Evolutionary conservation across 176 grass and related monocot genomes (phyloP), one percentile per base, ranked within the genome.

Genomic region (Carex cristatella): DNA sequence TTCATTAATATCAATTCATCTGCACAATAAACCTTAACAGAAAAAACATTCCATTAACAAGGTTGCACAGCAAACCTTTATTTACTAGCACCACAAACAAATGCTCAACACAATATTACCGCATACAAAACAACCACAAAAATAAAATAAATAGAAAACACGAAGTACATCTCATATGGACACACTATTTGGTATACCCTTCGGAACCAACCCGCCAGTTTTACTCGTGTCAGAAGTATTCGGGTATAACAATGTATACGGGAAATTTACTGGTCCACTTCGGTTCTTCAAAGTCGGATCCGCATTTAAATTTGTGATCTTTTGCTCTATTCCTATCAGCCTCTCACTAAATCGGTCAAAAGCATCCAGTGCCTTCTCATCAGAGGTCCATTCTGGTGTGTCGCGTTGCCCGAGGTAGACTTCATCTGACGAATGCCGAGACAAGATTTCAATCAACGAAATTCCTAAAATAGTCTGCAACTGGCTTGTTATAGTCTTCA

Each of bases 121-220:
- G 11, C n/a, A 18, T 30, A 67, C 80, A n/a, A 81, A 31, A 16
- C 37, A 61, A 11, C 15, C 31, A 46, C 37, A 32, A 7, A 13
- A 48, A 66, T 27, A 65, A 32, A 48, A 18, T 48, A 10, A 66
- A 33, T 33, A 81, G 16, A 8, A 66, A 82, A 18, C 4, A 62
- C 38, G 53, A 61, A 59, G 11, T 10, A 49, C 31, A 9, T 82
- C 53, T 94, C 85, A 95, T 61, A 95, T 95, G 60, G 91, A 93
- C 73, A 89, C 73, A 78, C 94, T 95, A 84, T 95, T 95, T 58
- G 94, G 94, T 28, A 95, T 95, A 54, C 94, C 94, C 87, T 86
- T 88, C 27, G 81, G 87, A 89, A 88, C 64, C 87, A 91, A 9
- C 42, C 75, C 56, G 31, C 94, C 73, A n/a, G 49, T 69, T 10